phyloP scores from a whole-genome alignment of 1,139 yeast genomes.

The Suhomyces kunorum region DNA sequence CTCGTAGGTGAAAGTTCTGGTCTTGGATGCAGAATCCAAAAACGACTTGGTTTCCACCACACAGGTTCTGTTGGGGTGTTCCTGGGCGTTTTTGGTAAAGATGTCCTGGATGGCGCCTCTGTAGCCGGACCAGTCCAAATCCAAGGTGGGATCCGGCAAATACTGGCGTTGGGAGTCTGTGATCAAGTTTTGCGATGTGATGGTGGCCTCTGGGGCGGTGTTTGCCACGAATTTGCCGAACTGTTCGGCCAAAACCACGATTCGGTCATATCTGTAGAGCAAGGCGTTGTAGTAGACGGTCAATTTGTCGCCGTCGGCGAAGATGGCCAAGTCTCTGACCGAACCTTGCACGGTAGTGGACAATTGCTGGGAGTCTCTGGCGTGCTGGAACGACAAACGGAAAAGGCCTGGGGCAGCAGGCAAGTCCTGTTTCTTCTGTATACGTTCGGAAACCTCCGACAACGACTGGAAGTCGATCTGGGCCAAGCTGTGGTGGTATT shows the following conservation, averaged over 20 bases:
- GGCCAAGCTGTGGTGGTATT: slow-evolving; percentile 40
- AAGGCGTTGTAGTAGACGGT: slow-evolving; percentile 71
- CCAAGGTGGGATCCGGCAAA: slow-evolving; percentile 85
- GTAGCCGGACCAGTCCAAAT: slow-evolving; percentile 87
- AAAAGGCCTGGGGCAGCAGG: slow-evolving; percentile 66
- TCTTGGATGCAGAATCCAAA: slow-evolving; percentile 52
- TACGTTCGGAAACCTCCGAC: slow-evolving; percentile 54
- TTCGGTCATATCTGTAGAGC: slow-evolving; percentile 70
- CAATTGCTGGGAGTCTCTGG: slow-evolving; percentile 43
- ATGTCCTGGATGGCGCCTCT: slow-evolving; percentile 97
- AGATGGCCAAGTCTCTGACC: slow-evolving; percentile 64
- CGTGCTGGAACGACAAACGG: slow-evolving; percentile 61
- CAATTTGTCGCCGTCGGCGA: slow-evolving; percentile 31
- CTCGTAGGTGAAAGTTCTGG: slow-evolving; percentile 75
- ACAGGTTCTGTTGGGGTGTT: slow-evolving; percentile 82
- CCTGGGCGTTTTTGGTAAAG: slow-evolving; percentile 78
- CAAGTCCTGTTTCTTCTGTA: slow-evolving; percentile 50
- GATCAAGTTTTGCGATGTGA: slow-evolving; percentile 67
- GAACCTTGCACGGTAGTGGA: slow-evolving; percentile 54
- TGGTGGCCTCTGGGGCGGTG: slow-evolving; percentile 38
- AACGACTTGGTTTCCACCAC: slow-evolving; percentile 88
- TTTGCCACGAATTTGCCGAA: slow-evolving; percentile 52
- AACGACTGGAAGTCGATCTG: slow-evolving; percentile 49
- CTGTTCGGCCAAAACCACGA: slow-evolving; percentile 72
- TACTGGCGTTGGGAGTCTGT: slow-evolving; percentile 59